These are phyloP conservation scores for Aquilaria sinensis DNA, from an alignment of 345 rosid genomes.

Conservation along the genomic window DNA sequence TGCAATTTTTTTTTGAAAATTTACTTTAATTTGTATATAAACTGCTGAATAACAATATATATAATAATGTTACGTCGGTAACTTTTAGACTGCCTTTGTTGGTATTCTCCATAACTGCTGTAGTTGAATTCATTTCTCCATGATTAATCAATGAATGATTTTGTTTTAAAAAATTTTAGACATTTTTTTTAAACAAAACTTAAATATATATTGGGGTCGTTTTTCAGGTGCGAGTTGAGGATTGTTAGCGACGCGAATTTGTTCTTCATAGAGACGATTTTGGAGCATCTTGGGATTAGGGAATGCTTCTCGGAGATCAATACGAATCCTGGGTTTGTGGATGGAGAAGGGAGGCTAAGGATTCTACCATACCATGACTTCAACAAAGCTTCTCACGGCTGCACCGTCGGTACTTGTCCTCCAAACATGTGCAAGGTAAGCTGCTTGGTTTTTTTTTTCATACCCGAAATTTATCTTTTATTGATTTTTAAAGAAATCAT, in stretches of 20 bases:
- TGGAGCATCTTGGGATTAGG: slow-evolving; percentile 57
- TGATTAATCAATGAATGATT: background rate
- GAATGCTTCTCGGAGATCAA: slow-evolving; percentile 73
- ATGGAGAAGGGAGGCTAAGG: slow-evolving; percentile 48
- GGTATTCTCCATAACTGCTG: too few species aligned
- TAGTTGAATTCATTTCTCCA: too few species aligned
- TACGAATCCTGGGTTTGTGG: slow-evolving; percentile 63
- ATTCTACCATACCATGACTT: slow-evolving; percentile 65
- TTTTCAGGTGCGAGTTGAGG: slow-evolving; percentile 74
- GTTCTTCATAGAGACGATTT: slow-evolving; percentile 71
- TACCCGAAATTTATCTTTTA: too few species aligned
- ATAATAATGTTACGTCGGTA: too few species aligned
- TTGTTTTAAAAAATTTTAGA: slow-evolving; percentile 1
- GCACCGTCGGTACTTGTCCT: slow-evolving; percentile 53
- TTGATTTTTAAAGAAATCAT: too few species aligned
- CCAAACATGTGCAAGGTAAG: slow-evolving; percentile 95
- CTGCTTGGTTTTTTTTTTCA: too few species aligned
- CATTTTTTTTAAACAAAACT: background rate
- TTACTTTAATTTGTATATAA: too few species aligned
- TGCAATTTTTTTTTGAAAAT: background rate
- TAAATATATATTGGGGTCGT: slow-evolving; percentile 8
- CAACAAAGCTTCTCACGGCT: slow-evolving; percentile 54
- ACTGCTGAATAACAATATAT: too few species aligned
- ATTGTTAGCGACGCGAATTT: slow-evolving; percentile 72
- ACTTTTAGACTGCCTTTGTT: too few species aligned